Conservation (phyloP, 352 stramenopile genomes). For the Globisporangium nunn region DNA sequence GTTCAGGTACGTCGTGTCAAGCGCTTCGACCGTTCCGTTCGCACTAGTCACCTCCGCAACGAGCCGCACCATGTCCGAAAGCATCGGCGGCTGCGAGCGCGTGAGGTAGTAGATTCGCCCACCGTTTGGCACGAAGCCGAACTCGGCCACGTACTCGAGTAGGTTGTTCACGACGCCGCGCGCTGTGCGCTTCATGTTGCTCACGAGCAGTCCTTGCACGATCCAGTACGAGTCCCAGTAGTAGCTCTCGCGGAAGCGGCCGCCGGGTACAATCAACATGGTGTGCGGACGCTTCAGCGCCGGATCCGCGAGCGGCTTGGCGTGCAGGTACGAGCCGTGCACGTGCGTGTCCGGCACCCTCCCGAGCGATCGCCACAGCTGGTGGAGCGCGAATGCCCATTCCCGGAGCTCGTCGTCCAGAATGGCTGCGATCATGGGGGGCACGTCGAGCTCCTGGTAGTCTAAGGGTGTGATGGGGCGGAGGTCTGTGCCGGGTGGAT, state of each 20-base stretch:
- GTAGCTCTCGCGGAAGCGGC: constrained; percentile 89
- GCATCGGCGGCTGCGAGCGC: constrained; percentile 86
- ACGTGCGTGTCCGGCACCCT: constrained; percentile 45
- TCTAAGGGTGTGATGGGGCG: constrained; percentile 61
- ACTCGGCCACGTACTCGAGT: constrained; percentile 79
- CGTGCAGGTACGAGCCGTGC: constrained; percentile 47
- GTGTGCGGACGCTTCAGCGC: constrained; percentile 32
- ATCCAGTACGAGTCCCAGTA: constrained; percentile 95
- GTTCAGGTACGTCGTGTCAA: constrained; percentile 39
- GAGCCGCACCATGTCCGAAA: constrained; percentile 80
- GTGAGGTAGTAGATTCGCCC: constrained; percentile 89
- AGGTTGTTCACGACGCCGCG: constrained; percentile 81
- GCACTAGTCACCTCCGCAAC: constrained; percentile 23
- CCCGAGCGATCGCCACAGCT: constrained; percentile 68
- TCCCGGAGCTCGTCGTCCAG: constrained; percentile 36
- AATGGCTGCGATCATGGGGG: constrained; percentile 50
- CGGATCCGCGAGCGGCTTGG: constrained; percentile 31
- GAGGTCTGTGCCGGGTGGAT: constrained; percentile 69
- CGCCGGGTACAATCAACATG: constrained; percentile 83
- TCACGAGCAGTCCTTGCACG: constrained; percentile 79
- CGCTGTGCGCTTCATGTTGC: constrained; percentile 71
- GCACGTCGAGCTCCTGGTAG: constrained; percentile 43
- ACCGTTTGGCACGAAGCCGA: constrained; percentile 88
- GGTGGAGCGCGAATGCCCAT: constrained; percentile 68
- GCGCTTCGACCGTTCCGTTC: constrained; percentile 5